Base-by-base conservation (phyloP, 2,329 filamentous ascomycete genomes). In the Aspergillus hortae region DNA sequence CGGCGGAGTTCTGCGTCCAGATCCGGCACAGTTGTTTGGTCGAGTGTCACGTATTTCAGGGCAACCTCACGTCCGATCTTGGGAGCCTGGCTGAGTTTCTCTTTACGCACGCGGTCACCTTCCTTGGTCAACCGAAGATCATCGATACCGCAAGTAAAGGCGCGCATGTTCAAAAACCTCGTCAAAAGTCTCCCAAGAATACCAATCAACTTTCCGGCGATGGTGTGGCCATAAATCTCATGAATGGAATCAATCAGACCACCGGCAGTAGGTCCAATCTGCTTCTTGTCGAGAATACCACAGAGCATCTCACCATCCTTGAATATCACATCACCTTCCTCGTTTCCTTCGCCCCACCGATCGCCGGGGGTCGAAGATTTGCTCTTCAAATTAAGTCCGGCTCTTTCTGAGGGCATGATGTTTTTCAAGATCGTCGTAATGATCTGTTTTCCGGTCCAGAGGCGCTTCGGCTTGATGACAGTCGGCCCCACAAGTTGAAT, bases 401-500 rank as follows among this genome's bases (percentile, higher is more conserved):
- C 84, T 61, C 88, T 89, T 57, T 86, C 84, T 10, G 80, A 72
- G 0, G 94, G 94, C 56, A 84, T 88, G 61, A 97, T 92, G 66
- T 99, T 99, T 71, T 90, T 91, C 51, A 99, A 74, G 6, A 99
- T 88, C 0, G 91, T 96, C 3, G 90, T 92, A 56, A 99, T 88
- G 44, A 99, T 80, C 67, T 99, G 94, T 74, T 99, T 99, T 57
- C 94, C 94, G 2, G 92, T 97, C 94, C 94, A 99, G 49, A 91
- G 76, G 27, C 84, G 81, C 38, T 80, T 81, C 0, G 94, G 94
- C 68, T 92, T 95, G 61, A 92, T 77, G 40, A 97, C 79, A 2
- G 91, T 86, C 3, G 94, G 94, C 9, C 86, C 80, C 0, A 97
- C 79, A 32, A 92, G 86, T 65, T 90, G 82, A 48, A 99, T 88